These are phyloP conservation scores for Angomonas deanei DNA, from an alignment of 208 protist species.

Conservation along the genomic window DNA sequence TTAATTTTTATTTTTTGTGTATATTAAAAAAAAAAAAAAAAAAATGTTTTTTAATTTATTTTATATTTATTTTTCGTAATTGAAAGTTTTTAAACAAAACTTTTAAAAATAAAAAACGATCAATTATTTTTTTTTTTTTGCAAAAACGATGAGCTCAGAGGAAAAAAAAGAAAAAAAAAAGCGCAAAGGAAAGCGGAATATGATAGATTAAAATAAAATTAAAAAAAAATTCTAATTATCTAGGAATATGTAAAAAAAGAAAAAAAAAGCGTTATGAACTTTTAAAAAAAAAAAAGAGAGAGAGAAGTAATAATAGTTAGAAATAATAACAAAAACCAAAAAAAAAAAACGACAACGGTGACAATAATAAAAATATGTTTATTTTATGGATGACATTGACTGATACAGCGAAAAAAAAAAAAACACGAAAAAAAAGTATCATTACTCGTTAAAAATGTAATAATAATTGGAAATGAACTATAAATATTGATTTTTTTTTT, in stretches of 20 bases:
- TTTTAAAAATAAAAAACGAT: conserved; percentile 4
- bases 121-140: background rate
- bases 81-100: too few relatives aligned
- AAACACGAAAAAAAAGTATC: background rate
- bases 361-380: background rate
- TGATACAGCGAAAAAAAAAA: background rate
- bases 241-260: conserved; percentile 2
- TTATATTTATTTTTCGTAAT: too few relatives aligned
- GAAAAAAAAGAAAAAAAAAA: conserved; percentile 2
- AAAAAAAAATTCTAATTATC: conserved; percentile 1
- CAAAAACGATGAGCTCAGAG: background rate
- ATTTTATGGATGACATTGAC: background rate
- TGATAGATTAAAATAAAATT: conserved; percentile 3
- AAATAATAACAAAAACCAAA: background rate
- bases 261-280: too few relatives aligned
- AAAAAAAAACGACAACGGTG: background rate
- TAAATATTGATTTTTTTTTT: background rate
- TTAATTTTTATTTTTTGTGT: too few relatives aligned
- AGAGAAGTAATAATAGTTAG: background rate
- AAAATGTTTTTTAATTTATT: too few relatives aligned
- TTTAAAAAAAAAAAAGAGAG: conserved; percentile 6
- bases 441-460: background rate
- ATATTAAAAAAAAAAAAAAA: too few relatives aligned
- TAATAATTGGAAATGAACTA: background rate
- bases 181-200: conserved; percentile 1